Base-by-base conservation (phyloP, 495 filamentous ascomycete species). In the Acidiella bohemica region DNA sequence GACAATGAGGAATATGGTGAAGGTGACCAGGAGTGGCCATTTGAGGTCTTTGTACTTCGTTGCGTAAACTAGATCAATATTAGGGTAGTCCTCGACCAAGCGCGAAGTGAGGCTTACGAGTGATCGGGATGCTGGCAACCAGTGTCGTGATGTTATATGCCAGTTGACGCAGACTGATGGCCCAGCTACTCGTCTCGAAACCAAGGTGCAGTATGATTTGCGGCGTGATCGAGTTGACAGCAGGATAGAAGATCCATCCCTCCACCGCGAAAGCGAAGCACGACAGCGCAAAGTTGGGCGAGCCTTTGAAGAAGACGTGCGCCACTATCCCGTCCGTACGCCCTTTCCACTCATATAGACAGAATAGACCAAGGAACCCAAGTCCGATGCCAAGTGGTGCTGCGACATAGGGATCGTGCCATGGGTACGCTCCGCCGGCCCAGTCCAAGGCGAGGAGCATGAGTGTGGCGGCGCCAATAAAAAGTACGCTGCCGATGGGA, bases 201-300 rank as follows among this genome's bases (percentile, higher is more conserved):
- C 68, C 71, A 8, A 75, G 59, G 47, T 72, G 60, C 0, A 73
- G 62, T 10, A 64, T 56, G 33, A 72, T 63, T 38, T 71, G 67
- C 2, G 71, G 70, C 7, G 65, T 66, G 30, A 71, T 55, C 24
- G 62, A 65, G 48, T 72, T 75, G 25, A 75, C 67, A 17, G 69
- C 68, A 36, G 62, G 66, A 48, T 71, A 75, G 48, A 71, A 73
- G 36, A 75, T 67, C 67, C 70, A 75, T 2, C 55, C 44, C 56
- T 75, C 69, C 23, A 72, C 68, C 3, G 63, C 68, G 46, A 70
- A 71, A 13, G 67, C 67, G 46, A 71, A 72, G 21, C 63, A 54
- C 0, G 71, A 62, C 18, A 71, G 60, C 0, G 58, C 57, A 36
- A 74, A 74, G 45, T 74, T 74, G n/a, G 62, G 62, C 20, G 67